Conservation (phyloP, 768 basidiomycete species). For the Phanerochaete carnosa region DNA sequence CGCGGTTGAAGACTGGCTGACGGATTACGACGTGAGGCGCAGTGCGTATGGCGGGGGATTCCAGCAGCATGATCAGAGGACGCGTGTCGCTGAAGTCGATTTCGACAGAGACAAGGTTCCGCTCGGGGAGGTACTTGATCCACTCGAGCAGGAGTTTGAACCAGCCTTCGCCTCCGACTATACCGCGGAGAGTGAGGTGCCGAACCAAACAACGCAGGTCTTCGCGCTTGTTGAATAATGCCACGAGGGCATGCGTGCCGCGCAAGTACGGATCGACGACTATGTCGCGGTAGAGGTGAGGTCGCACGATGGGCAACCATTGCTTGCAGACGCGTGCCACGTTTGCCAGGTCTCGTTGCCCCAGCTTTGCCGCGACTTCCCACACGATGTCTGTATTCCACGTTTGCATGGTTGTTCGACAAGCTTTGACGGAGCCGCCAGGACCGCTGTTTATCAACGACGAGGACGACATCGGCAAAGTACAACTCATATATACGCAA, state of each 20-base stretch:
- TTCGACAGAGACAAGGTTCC: background rate
- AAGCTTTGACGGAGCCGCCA: background rate
- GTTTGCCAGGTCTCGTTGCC: background rate
- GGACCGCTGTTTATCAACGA: background rate
- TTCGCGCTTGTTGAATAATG: background rate
- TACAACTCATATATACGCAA: no score
- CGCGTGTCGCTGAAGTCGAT: background rate
- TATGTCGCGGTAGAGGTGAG: background rate
- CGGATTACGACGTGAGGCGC: background rate
- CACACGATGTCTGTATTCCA: background rate
- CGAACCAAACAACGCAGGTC: background rate
- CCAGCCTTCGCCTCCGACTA: background rate
- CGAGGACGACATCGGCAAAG: no score
- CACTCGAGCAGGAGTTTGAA: background rate
- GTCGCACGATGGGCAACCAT: background rate
- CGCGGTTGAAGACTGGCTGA: background rate
- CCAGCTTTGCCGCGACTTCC: background rate
- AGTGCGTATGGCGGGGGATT: background rate
- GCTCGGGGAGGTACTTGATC: background rate
- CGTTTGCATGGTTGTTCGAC: background rate
- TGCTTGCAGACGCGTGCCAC: background rate
- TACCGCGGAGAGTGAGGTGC: background rate
- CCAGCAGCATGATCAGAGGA: background rate
- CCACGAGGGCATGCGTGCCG: background rate
- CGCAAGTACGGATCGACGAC: background rate